These are phyloP conservation scores for Pythium diclinum DNA, from an alignment of 352 stramenopile species.

Conservation along the genomic window DNA sequence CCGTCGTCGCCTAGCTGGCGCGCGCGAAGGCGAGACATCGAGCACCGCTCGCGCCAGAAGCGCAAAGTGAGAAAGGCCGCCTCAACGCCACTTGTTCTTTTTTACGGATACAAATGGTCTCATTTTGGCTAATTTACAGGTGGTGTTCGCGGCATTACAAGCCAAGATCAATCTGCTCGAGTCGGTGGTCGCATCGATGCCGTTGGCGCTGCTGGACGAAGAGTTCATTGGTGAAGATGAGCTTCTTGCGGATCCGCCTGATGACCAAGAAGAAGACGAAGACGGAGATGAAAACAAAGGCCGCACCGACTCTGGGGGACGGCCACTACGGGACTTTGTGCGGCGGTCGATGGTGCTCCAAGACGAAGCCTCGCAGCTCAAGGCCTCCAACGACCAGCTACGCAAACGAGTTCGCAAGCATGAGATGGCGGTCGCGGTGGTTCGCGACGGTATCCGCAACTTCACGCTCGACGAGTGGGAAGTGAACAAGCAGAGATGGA, in stretches of 20 bases:
- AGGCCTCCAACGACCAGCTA: not conserved
- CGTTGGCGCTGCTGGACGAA: not conserved
- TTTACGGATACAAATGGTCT: no score
- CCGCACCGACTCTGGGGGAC: no score
- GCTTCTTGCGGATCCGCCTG: not conserved
- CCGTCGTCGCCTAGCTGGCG: no score
- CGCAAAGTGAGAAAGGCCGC: not conserved
- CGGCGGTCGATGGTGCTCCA: not conserved
- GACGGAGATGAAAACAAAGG: no score
- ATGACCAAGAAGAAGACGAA: not conserved
- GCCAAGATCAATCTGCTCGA: not conserved
- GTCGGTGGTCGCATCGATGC: not conserved
- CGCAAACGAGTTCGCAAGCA: no score
- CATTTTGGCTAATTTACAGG: no score
- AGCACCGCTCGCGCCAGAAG: not conserved
- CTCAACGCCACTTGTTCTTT: no score
- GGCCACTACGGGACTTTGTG: constrained; percentile 17
- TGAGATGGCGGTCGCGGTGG: no score
- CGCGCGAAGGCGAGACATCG: not conserved
- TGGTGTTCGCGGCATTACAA: no score
- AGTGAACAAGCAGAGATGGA: not conserved
- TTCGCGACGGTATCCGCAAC: constrained; percentile 5
- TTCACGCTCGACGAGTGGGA: constrained; percentile 1
- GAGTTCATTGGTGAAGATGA: not conserved
- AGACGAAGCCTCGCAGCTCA: not conserved